phyloP scores from a whole-genome alignment of 768 basidiomycete genomes.

The Pleurotus sapidus region DNA sequence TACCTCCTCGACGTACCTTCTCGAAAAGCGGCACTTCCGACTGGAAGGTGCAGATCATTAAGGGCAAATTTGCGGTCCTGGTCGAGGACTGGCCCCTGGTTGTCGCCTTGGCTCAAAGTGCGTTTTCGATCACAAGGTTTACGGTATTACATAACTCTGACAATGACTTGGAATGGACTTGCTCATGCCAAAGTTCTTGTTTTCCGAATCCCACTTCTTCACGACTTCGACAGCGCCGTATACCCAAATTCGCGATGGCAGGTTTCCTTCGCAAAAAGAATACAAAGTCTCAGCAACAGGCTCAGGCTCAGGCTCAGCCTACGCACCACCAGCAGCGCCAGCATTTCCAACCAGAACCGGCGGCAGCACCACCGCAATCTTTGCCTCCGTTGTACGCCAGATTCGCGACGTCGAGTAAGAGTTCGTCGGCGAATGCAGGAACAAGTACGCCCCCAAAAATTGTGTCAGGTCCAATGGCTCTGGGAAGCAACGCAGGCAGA shows the following conservation, averaged over 20 bases:
- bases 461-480: conserved; percentile 37
- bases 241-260: conserved; percentile 35
- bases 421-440: conserved; percentile 8
- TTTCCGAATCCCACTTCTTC: background rate
- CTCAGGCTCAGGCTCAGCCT: background rate
- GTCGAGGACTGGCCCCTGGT: background rate
- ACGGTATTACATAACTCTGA: conserved; percentile 3
- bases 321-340: background rate
- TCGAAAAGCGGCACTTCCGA: background rate
- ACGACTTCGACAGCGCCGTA: background rate
- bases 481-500: conserved; percentile 17
- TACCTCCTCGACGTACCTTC: too few species aligned
- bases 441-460: conserved; percentile 19
- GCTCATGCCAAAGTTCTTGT: background rate
- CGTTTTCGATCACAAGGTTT: background rate
- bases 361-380: conserved; percentile 20
- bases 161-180: background rate
- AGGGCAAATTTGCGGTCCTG: background rate
- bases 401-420: conserved; percentile 29
- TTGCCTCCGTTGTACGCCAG: conserved; percentile 39
- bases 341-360: conserved; percentile 5
- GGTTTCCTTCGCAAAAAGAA: conserved; percentile 56
- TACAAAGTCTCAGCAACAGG: conserved; percentile 9
- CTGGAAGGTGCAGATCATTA: conserved; percentile 5
- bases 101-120: conserved; percentile 4